Evolutionary conservation across 495 filamentous ascomycete species (phyloP), one percentile per base, ranked within the genome.

Genomic region (Glonium stellatum): DNA sequence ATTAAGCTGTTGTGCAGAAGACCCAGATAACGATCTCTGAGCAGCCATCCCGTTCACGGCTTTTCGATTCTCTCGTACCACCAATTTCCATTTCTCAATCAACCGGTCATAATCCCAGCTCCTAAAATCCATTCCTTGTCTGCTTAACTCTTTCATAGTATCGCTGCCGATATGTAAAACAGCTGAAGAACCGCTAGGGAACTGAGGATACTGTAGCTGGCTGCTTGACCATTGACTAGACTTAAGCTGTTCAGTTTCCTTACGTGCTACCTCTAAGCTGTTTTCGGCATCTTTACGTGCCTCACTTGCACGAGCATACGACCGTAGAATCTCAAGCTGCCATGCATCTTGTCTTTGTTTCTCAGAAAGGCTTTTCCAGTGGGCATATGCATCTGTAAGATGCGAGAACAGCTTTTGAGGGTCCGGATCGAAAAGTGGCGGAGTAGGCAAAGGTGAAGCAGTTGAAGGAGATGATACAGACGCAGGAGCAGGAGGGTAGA

Each of bases 291-390:
- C 79, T 58, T 83, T 77, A n/a, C 83, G 78, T 62, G 84, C 80
- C 56, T 88, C 84, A 41, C 82, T 75, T 57, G 86, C 85, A n/a
- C 81, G 77, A 9, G 82, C 82, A 50, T 86, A 85, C 34, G 87
- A 82, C 39, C 90, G 83, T 1, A 85, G 84, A 41, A 89, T 78
- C 67, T 92, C 89, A n/a, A 92, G 74, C 34, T 79, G 82, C 91
- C 91, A 96, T 4, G 81, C 70, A 37, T 90, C 83, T 34, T 78
- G 76, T 36, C 80, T 79, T 41, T 83, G 74, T 18, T 80, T 77
- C 9, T 73, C 70, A 1, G 84, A 63, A 1, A 90, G 75, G 1
- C 70, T 71, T 19, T 76, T 78, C 90, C 90, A 96, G 41, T 87
- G 82, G 19, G 80, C 77, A 69, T 80, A 95, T 2, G 87, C 82